These are phyloP conservation scores for Tuber borchii DNA, from an alignment of 495 filamentous ascomycete species.

Conservation along the genomic window DNA sequence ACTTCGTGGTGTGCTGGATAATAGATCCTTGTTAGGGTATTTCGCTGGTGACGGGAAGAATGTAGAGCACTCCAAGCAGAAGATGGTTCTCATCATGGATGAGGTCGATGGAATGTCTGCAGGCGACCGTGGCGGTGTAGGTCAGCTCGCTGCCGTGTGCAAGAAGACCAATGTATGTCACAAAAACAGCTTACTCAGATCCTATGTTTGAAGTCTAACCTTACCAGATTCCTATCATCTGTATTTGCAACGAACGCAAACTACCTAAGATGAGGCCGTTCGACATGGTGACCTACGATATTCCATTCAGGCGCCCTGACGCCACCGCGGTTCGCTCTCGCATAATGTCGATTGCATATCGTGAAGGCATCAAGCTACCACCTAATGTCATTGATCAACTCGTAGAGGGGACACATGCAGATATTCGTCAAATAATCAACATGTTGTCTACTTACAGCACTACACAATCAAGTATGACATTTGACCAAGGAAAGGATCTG, in stretches of 20 bases:
- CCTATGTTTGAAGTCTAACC: constrained; percentile 13
- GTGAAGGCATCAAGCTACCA: constrained; percentile 82
- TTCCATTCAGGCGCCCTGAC: constrained; percentile 83
- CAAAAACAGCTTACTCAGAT: background rate
- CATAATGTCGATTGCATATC: constrained; percentile 87
- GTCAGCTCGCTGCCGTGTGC: constrained; percentile 84
- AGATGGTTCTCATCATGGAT: constrained; percentile 94
- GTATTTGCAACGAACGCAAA: constrained; percentile 93
- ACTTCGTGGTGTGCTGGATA: constrained; percentile 80
- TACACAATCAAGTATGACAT: constrained; percentile 71
- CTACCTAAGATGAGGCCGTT: constrained; percentile 98
- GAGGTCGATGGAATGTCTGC: constrained; percentile 99
- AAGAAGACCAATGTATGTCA: constrained; percentile 62
- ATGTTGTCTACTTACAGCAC: constrained; percentile 93
- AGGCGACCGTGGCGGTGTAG: constrained; percentile 91
- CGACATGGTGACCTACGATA: constrained; percentile 70
- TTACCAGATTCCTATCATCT: constrained; percentile 73
- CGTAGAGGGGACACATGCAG: constrained; percentile 87
- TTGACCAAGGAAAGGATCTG: constrained; percentile 79
- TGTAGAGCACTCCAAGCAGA: constrained; percentile 74
- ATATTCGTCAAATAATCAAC: constrained; percentile 97
- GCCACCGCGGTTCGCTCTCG: constrained; percentile 80
- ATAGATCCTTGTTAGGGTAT: constrained; percentile 84
- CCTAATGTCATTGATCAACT: constrained; percentile 82
- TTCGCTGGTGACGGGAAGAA: constrained; percentile 80